These are phyloP conservation scores for Xylaria multiplex DNA, from an alignment of 2,329 filamentous ascomycete genomes.

Conservation along the genomic window DNA sequence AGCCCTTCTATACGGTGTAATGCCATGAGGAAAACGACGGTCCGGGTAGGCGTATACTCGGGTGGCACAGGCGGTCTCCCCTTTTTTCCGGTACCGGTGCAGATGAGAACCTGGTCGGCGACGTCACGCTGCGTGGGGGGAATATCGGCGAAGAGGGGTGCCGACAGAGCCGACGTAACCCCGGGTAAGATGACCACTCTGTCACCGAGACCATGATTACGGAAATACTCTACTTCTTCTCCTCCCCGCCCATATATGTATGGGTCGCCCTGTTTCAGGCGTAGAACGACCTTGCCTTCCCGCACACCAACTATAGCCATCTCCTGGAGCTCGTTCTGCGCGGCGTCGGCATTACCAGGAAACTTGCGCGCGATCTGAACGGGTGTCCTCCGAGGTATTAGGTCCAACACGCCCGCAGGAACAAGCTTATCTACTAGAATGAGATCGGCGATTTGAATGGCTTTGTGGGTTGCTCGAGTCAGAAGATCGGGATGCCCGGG, in stretches of 20 bases:
- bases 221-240: slow-evolving; percentile 90
- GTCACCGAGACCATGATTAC: slow-evolving; percentile 72
- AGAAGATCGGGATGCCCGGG: slow-evolving; percentile 93
- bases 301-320: slow-evolving; percentile 75
- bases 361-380: slow-evolving; percentile 97
- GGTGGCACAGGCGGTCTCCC: slow-evolving; percentile 85
- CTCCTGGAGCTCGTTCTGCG: slow-evolving; percentile 87
- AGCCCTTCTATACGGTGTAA: slow-evolving; percentile 83
- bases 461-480: slow-evolving; percentile 82
- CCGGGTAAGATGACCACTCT: slow-evolving; percentile 80
- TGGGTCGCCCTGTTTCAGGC: slow-evolving; percentile 95
- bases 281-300: slow-evolving; percentile 80
- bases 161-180: slow-evolving; percentile 87
- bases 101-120: slow-evolving; percentile 93
- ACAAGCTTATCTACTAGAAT: slow-evolving; percentile 88
- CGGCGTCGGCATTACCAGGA: slow-evolving; percentile 93
- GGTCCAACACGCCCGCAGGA: slow-evolving; percentile 82
- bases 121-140: slow-evolving; percentile 90
- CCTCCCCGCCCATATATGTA: slow-evolving; percentile 96
- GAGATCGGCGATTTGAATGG: slow-evolving; percentile 79
- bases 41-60: slow-evolving; percentile 77
- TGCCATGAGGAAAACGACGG: slow-evolving; percentile 95
- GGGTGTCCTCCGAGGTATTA: slow-evolving; percentile 88
- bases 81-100: slow-evolving; percentile 93
- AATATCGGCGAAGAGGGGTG: slow-evolving; percentile 87